Evolutionary conservation across 176 grass and related monocot genomes (phyloP).

Genomic region (Musa schizocarpa): DNA sequence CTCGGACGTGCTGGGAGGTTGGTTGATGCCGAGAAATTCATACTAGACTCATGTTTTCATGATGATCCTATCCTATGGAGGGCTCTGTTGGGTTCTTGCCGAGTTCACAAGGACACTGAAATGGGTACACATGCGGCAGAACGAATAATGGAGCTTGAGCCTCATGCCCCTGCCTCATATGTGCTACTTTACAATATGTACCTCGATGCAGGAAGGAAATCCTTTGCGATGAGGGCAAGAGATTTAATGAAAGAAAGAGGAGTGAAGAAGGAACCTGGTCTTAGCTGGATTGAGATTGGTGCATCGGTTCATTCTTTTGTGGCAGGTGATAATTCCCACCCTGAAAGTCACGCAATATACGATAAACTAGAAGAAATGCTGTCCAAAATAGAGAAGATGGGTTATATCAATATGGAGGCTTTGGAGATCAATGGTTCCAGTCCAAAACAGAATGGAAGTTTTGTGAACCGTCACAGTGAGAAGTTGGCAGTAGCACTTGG

Average conservation of each 20-base stretch:
- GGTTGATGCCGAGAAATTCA: slow-evolving; percentile 49
- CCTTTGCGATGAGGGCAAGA: slow-evolving; percentile 38
- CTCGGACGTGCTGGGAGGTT: slow-evolving; percentile 63
- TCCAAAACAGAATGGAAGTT: slow-evolving; percentile 16
- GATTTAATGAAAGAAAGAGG: slow-evolving; percentile 66
- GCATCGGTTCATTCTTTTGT: slow-evolving; percentile 57
- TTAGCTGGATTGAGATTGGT: slow-evolving; percentile 57
- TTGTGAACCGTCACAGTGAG: slow-evolving; percentile 50
- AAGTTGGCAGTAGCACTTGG: slow-evolving; percentile 54
- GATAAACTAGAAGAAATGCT: slow-evolving; percentile 43
- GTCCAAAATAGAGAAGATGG: slow-evolving; percentile 36
- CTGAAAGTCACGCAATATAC: slow-evolving; percentile 42
- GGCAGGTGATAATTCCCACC: slow-evolving; percentile 45
- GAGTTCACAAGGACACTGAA: slow-evolving; percentile 42
- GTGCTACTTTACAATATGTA: slow-evolving; percentile 58
- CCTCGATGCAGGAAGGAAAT: slow-evolving; percentile 43
- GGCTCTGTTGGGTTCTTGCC: slow-evolving; percentile 56
- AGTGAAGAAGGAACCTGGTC: slow-evolving; percentile 64
- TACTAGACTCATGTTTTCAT: slow-evolving; percentile 39
- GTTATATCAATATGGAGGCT: background rate
- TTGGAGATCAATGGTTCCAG: slow-evolving; percentile 9
- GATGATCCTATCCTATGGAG: slow-evolving; percentile 39
- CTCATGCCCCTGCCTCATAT: slow-evolving; percentile 46
- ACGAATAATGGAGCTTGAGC: slow-evolving; percentile 49
- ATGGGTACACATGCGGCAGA: slow-evolving; percentile 35